Conservation (phyloP, 495 filamentous ascomycete genomes). For the Xylaria palmicola region DNA sequence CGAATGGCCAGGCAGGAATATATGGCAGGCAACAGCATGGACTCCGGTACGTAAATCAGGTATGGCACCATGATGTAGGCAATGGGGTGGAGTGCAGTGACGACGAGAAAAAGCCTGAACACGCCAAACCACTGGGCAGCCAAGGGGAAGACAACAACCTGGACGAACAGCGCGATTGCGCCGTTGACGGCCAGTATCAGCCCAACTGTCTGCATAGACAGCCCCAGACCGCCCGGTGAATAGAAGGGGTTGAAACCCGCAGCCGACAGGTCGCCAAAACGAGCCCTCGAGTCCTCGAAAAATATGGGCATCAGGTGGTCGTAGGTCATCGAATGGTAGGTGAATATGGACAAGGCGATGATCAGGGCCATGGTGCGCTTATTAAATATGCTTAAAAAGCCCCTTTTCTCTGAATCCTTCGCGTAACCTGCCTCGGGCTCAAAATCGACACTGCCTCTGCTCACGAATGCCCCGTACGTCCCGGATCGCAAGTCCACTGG, state of each 20-base stretch:
- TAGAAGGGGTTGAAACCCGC: constrained; percentile 44
- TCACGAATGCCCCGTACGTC: constrained; percentile 76
- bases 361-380: constrained; percentile 68
- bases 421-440: constrained; percentile 37
- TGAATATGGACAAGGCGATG: constrained; percentile 74
- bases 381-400: constrained; percentile 55
- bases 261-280: constrained; percentile 17
- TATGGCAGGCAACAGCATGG: constrained; percentile 62
- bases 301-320: constrained; percentile 84
- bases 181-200: constrained; percentile 80
- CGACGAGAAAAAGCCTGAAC: constrained; percentile 67
- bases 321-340: constrained; percentile 85
- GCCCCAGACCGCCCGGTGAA: constrained; percentile 71
- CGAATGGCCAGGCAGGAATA: constrained; percentile 70
- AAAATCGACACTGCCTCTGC: constrained; percentile 44
- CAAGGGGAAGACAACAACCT: constrained; percentile 72
- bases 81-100: constrained; percentile 74
- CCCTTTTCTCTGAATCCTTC: constrained; percentile 35
- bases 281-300: constrained; percentile 64
- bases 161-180: constrained; percentile 73
- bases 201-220: constrained; percentile 70
- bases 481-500: constrained; percentile 69
- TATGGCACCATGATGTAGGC: constrained; percentile 73
- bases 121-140: constrained; percentile 71
- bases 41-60: constrained; percentile 60